Evolutionary conservation across 1,284 basidiomycete species (phyloP).

Genomic region (Cystobasidiaceae sp.): DNA sequence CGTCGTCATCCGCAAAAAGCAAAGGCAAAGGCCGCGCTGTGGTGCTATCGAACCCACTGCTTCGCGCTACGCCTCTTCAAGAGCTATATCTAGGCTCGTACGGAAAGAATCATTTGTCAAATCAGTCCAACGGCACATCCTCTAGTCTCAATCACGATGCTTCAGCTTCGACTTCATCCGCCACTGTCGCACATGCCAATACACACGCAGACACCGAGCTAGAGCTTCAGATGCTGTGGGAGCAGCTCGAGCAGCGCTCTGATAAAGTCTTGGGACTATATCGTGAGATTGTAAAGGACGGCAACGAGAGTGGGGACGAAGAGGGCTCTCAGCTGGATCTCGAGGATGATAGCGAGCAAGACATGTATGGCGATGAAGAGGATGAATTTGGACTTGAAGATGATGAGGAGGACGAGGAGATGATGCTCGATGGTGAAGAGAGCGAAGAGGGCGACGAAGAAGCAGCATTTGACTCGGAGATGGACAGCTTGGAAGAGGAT

Average conservation of each 20-base stretch:
- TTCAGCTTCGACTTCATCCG: slow-evolving; percentile 39
- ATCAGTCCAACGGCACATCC: too few relatives aligned
- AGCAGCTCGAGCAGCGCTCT: slow-evolving; percentile 74
- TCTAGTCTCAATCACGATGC: background rate
- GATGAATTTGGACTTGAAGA: slow-evolving; percentile 39
- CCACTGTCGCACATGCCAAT: slow-evolving; percentile 73
- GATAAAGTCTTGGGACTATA: slow-evolving; percentile 48
- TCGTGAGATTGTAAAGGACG: slow-evolving; percentile 43
- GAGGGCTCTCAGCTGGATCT: slow-evolving; percentile 50
- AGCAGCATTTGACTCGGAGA: too few relatives aligned
- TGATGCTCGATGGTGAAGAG: too few relatives aligned
- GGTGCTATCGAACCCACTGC: slow-evolving; percentile 7
- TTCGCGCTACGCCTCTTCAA: slow-evolving; percentile 42
- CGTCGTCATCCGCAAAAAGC: background rate
- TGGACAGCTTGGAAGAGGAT: slow-evolving; percentile 44
- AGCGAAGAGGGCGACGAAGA: too few relatives aligned
- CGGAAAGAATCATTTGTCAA: too few relatives aligned
- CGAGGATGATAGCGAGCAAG: slow-evolving; percentile 55
- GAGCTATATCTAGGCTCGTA: slow-evolving; percentile 40
- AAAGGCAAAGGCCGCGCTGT: slow-evolving; percentile 8
- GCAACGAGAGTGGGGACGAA: slow-evolving; percentile 47
- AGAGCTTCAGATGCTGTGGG: slow-evolving; percentile 80
- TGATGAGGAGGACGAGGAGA: slow-evolving; percentile 36
- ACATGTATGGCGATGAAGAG: too few relatives aligned
- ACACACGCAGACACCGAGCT: slow-evolving; percentile 78